Percentiles rank a stretch among this genome's conserved stretches.
Conservation (phyloP, 345 rosid genomes). For the Excoecaria cochinchinensis region DNA sequence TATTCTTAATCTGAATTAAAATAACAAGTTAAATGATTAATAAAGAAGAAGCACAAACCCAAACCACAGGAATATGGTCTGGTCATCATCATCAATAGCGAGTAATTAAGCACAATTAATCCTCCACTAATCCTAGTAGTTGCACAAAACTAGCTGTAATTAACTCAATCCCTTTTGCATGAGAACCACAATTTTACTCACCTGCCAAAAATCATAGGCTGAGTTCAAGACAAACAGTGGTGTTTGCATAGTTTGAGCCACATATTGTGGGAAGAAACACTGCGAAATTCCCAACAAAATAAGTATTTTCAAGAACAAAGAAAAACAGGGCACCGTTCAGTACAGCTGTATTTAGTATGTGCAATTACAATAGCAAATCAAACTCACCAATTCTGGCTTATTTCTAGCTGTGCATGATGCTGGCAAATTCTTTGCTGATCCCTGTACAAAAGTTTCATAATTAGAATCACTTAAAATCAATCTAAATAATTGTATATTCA, state of each 20-base stretch:
- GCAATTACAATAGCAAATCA: neutral
- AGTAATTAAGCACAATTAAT: too few species aligned
- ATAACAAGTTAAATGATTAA: neutral
- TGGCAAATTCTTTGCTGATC: conserved; percentile 81
- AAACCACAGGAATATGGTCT: too few species aligned
- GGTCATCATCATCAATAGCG: neutral
- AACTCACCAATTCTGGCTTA: conserved; percentile 65
- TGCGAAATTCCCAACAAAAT: conserved; percentile 23
- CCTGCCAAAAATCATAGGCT: conserved; percentile 98
- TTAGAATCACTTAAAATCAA: neutral
- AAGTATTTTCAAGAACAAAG: neutral
- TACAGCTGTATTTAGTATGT: too few species aligned
- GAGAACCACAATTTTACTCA: conserved; percentile 25
- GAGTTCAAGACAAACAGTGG: conserved; percentile 86
- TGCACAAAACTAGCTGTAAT: neutral
- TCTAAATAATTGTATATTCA: neutral
- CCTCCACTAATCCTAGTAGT: too few species aligned
- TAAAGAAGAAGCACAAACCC: neutral
- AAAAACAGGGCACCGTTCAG: neutral
- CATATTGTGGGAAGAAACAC: conserved; percentile 96
- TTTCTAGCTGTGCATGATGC: conserved; percentile 65
- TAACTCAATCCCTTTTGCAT: too few species aligned
- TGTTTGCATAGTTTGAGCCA: conserved; percentile 56
- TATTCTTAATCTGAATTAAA: conserved; percentile 26
- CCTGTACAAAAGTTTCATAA: conserved; percentile 38